These are phyloP conservation scores for Talaromyces rugulosus DNA, from an alignment of 2,329 filamentous ascomycete species.

Conservation along the genomic window DNA sequence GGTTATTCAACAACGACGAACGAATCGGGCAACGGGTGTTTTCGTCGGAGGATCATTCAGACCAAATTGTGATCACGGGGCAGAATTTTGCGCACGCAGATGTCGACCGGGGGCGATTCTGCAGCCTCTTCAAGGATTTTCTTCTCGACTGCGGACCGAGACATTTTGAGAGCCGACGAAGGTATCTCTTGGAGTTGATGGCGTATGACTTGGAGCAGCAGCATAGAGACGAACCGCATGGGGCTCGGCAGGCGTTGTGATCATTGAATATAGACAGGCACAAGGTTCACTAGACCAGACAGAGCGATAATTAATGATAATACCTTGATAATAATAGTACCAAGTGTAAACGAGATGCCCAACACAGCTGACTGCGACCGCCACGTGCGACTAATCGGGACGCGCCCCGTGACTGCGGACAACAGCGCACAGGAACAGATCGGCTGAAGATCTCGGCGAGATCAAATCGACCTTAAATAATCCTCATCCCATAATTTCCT, in stretches of 20 bases:
- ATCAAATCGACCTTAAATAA: not conserved
- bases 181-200: constrained; percentile 12
- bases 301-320: not conserved
- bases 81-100: constrained; percentile 12
- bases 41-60: not conserved
- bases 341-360: not conserved
- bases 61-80: constrained; percentile 15
- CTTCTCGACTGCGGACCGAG: constrained; percentile 6
- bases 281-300: not conserved
- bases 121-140: constrained; percentile 9
- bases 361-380: not conserved
- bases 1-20: constrained; percentile 18
- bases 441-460: not conserved
- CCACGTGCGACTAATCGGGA: not conserved
- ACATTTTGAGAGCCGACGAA: constrained; percentile 14
- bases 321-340: not conserved
- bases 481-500: not conserved
- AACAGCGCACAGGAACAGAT: not conserved
- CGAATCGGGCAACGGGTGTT: constrained; percentile 6
- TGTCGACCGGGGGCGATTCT: not conserved
- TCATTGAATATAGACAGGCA: not conserved
- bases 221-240: not conserved
- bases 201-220: constrained; percentile 4
- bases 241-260: not conserved
- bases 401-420: not conserved